Evolutionary conservation across 805 yeast genomes (phyloP), one percentile per base, ranked within the genome.

Genomic region (Torulaspora gathmanii): DNA sequence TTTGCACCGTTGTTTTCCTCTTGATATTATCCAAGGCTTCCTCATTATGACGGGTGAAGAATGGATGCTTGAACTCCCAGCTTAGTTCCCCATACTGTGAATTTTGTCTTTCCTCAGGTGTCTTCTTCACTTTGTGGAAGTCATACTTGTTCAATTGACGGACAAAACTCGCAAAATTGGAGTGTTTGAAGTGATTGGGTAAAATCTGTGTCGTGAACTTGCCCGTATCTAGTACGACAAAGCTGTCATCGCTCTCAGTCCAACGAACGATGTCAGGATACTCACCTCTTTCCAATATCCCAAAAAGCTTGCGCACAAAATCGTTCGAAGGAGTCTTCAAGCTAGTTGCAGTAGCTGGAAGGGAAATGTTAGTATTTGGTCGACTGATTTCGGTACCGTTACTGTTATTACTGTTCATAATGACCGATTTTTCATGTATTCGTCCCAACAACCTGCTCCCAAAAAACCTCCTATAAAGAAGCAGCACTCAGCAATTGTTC

Each of bases 21-120:
- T 86, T 87, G 60, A 93, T 93, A 53, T 86, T 84, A 40, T 90
- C 95, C 30, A 95, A 72, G 9, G 87, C 80, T n/a, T 80, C 83
- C 44, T 78, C 74, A 59, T 87, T 87, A 64, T 86, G 82, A 27
- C 78, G 77, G 53, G 77, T 77, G 65, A 93, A 93, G 52, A 81
- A 87, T 0, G 96, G 95, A 64, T 93, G 98, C 60, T 82, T 80
- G 70, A 93, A 91, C 64, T 91, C 97, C 97, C 98, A 91, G 16
- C 90, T 81, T 64, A 83, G 79, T 45, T 82, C 88, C 31, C 89
- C 86, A 57, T 81, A 80, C 47, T 79, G 79, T 23, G 68, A 66
- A 39, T 61, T 61, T 40, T 70, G 75, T 55, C 75, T 76, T 49
- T 79, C 85, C 54, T 81, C 89, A 46, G 73, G 77, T 33, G 85